phyloP scores from a whole-genome alignment of 345 rosid genomes.

The Cardamine occulta region DNA sequence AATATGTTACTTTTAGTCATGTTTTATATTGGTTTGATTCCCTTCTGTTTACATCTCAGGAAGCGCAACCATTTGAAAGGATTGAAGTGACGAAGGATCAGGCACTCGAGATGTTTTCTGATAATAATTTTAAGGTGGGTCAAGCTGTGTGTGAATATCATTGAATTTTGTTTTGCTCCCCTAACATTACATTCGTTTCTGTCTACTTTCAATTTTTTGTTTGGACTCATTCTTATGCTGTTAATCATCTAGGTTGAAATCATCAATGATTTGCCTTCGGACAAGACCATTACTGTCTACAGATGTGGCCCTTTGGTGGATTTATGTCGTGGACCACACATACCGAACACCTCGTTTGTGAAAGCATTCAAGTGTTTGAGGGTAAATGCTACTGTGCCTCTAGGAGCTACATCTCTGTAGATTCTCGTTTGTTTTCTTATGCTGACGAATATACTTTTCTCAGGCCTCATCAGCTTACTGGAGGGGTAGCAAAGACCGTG shows the following conservation, averaged over 20 bases:
- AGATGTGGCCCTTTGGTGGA: constrained; percentile 98
- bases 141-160: constrained; percentile 12
- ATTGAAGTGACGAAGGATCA: constrained; percentile 91
- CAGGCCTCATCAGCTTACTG: constrained; percentile 99
- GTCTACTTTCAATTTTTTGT: neutral
- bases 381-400: constrained; percentile 49
- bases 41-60: constrained; percentile 48
- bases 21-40: neutral
- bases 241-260: constrained; percentile 74
- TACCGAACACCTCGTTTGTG: constrained; percentile 95
- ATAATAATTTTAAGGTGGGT: constrained; percentile 84
- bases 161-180: constrained; percentile 11
- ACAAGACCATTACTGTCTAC: constrained; percentile 93
- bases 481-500: constrained; percentile 89
- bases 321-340: constrained; percentile 99
- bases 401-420: constrained; percentile 21
- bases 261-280: constrained; percentile 80
- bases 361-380: constrained; percentile 92
- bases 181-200: constrained; percentile 10
- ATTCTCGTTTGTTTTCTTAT: constrained; percentile 29
- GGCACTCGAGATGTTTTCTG: constrained; percentile 90
- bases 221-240: constrained; percentile 31
- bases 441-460: constrained; percentile 30
- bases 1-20: neutral
- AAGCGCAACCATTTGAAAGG: constrained; percentile 92